Evolutionary conservation across 768 basidiomycete species (phyloP).

Genomic region (Tricholomella constricta): DNA sequence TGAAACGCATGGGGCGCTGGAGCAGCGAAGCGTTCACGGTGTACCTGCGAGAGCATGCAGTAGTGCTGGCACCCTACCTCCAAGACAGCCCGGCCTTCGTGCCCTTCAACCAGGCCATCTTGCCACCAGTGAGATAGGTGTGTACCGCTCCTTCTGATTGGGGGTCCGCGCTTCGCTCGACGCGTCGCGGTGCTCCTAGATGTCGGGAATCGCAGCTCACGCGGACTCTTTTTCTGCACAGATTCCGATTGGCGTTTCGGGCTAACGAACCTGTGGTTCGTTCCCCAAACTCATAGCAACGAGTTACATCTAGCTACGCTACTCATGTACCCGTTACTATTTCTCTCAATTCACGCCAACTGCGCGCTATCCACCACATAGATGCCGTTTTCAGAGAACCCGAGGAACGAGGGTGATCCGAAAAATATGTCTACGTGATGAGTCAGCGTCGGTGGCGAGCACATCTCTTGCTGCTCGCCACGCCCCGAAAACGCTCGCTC

Average conservation of each 20-base stretch:
- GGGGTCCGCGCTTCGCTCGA: neutral
- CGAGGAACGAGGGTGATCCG: no score
- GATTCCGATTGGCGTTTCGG: neutral
- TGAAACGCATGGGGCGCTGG: conserved; percentile 13
- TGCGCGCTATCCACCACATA: no score
- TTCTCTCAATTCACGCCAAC: no score
- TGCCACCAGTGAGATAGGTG: neutral
- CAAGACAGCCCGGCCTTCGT: neutral
- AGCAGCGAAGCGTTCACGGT: conserved; percentile 1
- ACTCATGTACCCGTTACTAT: no score
- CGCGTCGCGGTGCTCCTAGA: neutral
- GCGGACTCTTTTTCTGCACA: neutral
- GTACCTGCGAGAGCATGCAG: neutral
- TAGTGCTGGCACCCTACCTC: conserved; percentile 1
- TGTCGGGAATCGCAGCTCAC: neutral
- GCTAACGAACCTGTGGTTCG: neutral
- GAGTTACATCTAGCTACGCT: no score
- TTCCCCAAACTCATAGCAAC: neutral
- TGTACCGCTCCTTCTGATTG: neutral
- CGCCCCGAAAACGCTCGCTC: no score
- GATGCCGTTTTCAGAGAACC: neutral
- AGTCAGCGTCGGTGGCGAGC: no score
- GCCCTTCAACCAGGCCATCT: neutral
- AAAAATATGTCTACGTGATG: no score
- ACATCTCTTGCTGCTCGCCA: no score